These are phyloP conservation scores for Sugiyamaella boreocaroliniensis DNA, from an alignment of 805 yeast species.

Conservation along the genomic window DNA sequence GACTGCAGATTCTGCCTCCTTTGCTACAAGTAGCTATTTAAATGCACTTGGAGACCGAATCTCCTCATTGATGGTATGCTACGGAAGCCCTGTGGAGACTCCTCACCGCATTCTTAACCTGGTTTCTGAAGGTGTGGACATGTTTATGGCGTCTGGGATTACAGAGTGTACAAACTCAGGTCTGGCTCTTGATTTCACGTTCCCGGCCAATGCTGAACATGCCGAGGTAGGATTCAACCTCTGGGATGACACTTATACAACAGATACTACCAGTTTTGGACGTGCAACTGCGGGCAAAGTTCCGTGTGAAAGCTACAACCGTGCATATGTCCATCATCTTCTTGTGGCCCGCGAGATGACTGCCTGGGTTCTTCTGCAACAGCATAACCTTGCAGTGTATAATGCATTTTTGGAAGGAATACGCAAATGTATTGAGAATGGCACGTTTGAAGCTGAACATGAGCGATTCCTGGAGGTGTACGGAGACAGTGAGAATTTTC, in stretches of 20 bases:
- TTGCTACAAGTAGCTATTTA: background rate
- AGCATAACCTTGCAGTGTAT: conserved; percentile 32
- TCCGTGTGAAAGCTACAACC: conserved; percentile 23
- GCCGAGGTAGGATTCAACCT: conserved; percentile 25
- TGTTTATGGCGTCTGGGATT: conserved; percentile 29
- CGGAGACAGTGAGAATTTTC: conserved; percentile 14
- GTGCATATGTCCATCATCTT: conserved; percentile 39
- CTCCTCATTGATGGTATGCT: conserved; percentile 2
- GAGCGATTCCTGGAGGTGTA: conserved; percentile 17
- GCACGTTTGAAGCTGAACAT: conserved; percentile 24
- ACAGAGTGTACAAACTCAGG: conserved; percentile 33
- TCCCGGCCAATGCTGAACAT: conserved; percentile 19
- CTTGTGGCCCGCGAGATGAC: conserved; percentile 38
- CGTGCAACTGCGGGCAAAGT: conserved; percentile 7
- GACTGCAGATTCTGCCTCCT: background rate
- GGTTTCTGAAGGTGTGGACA: conserved; percentile 30
- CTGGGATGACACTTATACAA: conserved; percentile 26
- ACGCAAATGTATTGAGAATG: conserved; percentile 25
- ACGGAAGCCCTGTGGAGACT: conserved; percentile 21
- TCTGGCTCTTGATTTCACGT: conserved; percentile 30
- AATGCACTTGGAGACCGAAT: background rate
- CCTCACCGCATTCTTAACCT: conserved; percentile 32
- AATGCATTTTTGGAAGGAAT: conserved; percentile 29
- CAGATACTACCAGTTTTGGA: conserved; percentile 28
- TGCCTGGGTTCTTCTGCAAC: conserved; percentile 36